phyloP scores from a whole-genome alignment of 2,329 filamentous ascomycete species.

The Fusarium anthophilum region DNA sequence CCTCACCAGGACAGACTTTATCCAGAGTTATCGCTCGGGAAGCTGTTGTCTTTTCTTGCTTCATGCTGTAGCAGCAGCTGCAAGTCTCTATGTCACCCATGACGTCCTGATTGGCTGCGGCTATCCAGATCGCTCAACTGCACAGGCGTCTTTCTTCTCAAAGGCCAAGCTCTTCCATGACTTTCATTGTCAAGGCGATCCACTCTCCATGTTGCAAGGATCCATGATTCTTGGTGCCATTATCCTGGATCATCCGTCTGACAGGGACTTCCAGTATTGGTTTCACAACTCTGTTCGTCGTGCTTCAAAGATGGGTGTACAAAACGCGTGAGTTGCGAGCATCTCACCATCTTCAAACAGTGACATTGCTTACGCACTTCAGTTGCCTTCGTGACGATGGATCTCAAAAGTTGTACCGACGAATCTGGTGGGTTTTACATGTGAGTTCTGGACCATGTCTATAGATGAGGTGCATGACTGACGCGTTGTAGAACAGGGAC shows the following conservation, averaged over 20 bases:
- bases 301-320: conserved; percentile 5
- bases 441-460: too few species aligned
- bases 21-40: conserved; percentile 5
- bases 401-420: background rate
- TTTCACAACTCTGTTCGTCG: conserved; percentile 27
- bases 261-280: conserved; percentile 34
- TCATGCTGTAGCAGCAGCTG: background rate
- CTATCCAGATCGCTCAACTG: conserved; percentile 1
- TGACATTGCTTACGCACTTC: accelerated
- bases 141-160: conserved; percentile 20
- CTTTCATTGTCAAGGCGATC: conserved; percentile 18
- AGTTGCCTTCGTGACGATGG: conserved; percentile 1
- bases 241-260: conserved; percentile 17
- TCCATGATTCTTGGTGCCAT: conserved; percentile 18
- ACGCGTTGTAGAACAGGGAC: background rate
- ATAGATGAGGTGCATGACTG: too few species aligned
- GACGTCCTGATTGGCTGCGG: conserved; percentile 23
- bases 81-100: background rate
- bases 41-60: conserved; percentile 23
- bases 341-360: accelerated
- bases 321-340: background rate
- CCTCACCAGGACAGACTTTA: conserved; percentile 7
- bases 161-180: conserved; percentile 34
- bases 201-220: conserved; percentile 14
- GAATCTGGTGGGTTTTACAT: conserved; percentile 34